Evolutionary conservation across 192 early-diverging fungal genomes (phyloP), one percentile per base, ranked within the genome.

Genomic region (Funneliformis mosseae): DNA sequence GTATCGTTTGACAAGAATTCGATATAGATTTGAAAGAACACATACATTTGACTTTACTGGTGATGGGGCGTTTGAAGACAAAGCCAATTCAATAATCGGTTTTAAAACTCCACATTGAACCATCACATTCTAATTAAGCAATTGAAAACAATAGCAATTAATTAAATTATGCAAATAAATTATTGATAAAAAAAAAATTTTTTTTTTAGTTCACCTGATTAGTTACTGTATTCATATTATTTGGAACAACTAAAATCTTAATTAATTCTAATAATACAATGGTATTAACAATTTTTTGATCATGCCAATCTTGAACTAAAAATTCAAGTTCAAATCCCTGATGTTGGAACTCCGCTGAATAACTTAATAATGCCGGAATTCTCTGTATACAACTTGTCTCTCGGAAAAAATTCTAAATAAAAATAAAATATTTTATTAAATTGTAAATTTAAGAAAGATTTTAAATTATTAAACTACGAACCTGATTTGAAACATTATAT

Each of bases 401-500:
- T 60, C 98, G 93, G 85, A 99, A 99, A 82, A 97, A 92, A 80
- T 97, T 98, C 93, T 92, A 72, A 3, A 69, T 43, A 50, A 71
- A 63, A 64, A 38, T 18, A 41, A 18, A 46, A 4, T 45, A 63
- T 1, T 67, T 55, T 55, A 66, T n/a, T 66, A 16, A 67, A 67
- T 41, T 21, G 16, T 50, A 16, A 10, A n/a, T 23, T 0, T 63
- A 63, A 41, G 75, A 28, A 84, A 63, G 11, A 28, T 55, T 4
- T 4, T 18, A 3, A 55, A 21, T 18, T 55, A 18, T 18, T 55
- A 48, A 55, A 2, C 16, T 23, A 55, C 69, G 21, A 85, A 96
- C 95, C 90, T 98, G 98, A 87, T 99, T 99, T 0, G 97, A 97
- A 8, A 96, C 94, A 81, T 99, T 99, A 84, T 97, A 96, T 76